A percentile compares a stretch with the other conserved stretches of the same genome.
These are phyloP conservation scores for Penicillium decumbens DNA, from an alignment of 2,329 filamentous ascomycete genomes.

Conservation along the genomic window DNA sequence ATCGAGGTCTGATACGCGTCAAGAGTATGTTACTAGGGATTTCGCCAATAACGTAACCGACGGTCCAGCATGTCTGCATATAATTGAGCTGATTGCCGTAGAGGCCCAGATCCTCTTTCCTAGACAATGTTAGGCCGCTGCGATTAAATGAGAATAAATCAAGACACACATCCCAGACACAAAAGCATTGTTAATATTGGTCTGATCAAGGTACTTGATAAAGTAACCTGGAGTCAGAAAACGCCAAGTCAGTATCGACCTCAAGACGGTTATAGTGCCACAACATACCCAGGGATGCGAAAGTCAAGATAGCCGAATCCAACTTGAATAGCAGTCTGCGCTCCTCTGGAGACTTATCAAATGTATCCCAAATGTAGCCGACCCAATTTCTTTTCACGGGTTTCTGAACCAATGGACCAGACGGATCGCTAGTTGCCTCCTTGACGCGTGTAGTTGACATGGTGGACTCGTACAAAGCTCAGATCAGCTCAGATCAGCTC, in stretches of 20 bases:
- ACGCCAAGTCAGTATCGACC: neutral
- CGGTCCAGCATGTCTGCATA: conserved; percentile 55
- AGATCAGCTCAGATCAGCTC: too few relatives aligned
- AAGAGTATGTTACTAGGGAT: conserved; percentile 51
- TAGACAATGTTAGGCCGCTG: conserved; percentile 14
- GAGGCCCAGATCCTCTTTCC: conserved; percentile 52
- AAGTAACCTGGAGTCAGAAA: conserved; percentile 42
- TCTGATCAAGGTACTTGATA: conserved; percentile 48
- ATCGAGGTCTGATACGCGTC: conserved; percentile 45
- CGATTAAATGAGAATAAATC: too few relatives aligned
- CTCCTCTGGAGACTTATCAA: conserved; percentile 51
- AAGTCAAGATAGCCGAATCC: conserved; percentile 47
- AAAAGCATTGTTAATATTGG: conserved; percentile 47
- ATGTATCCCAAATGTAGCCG: conserved; percentile 51
- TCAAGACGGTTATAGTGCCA: neutral
- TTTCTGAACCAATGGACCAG: conserved; percentile 19
- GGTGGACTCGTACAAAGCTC: neutral
- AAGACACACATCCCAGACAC: conserved; percentile 44
- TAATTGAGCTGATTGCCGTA: conserved; percentile 55
- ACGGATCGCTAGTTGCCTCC: conserved; percentile 3
- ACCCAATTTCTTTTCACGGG: conserved; percentile 42
- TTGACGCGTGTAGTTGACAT: conserved; percentile 19
- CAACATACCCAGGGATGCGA: conserved; percentile 41
- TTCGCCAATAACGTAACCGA: conserved; percentile 56
- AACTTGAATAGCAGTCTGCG: conserved; percentile 48